phyloP scores from a whole-genome alignment of 768 basidiomycete species.

The Podaxis carcinomalis region DNA sequence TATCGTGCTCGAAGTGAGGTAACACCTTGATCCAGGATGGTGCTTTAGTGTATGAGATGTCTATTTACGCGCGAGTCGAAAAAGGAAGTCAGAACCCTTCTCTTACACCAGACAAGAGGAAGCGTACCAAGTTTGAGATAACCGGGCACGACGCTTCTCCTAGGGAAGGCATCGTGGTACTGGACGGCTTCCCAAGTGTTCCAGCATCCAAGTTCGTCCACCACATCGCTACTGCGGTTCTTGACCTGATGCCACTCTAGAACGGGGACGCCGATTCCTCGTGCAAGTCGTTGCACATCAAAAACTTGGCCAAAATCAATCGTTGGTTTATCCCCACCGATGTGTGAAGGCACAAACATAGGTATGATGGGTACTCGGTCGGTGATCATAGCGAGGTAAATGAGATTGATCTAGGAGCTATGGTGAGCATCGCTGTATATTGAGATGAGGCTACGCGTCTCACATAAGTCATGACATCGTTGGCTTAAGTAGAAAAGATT shows the following conservation, averaged over 20 bases:
- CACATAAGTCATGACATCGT: constrained; percentile 76
- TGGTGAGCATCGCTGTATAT: neutral
- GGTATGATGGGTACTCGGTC: constrained; percentile 56
- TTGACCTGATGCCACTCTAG: constrained; percentile 68
- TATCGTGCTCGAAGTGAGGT: constrained; percentile 40
- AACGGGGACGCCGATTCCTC: constrained; percentile 39
- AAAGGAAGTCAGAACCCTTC: neutral
- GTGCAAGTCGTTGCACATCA: constrained; percentile 48
- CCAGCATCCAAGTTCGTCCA: constrained; percentile 57
- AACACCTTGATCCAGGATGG: constrained; percentile 46
- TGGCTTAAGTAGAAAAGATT: constrained; percentile 38
- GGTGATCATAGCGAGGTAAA: constrained; percentile 57
- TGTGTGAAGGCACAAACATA: constrained; percentile 55
- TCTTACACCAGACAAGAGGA: constrained; percentile 6
- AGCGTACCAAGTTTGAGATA: constrained; percentile 39
- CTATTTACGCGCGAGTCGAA: constrained; percentile 20
- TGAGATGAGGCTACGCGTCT: constrained; percentile 14
- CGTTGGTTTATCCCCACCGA: constrained; percentile 42
- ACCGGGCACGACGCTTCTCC: constrained; percentile 31
- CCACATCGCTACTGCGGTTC: constrained; percentile 29
- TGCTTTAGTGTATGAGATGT: constrained; percentile 48
- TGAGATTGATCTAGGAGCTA: constrained; percentile 40
- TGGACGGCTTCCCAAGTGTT: constrained; percentile 47
- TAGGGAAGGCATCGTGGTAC: constrained; percentile 31
- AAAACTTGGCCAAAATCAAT: constrained; percentile 59